These are phyloP conservation scores for Gnomoniopsis smithogilvyi DNA, from an alignment of 2,329 filamentous ascomycete species.

Conservation along the genomic window DNA sequence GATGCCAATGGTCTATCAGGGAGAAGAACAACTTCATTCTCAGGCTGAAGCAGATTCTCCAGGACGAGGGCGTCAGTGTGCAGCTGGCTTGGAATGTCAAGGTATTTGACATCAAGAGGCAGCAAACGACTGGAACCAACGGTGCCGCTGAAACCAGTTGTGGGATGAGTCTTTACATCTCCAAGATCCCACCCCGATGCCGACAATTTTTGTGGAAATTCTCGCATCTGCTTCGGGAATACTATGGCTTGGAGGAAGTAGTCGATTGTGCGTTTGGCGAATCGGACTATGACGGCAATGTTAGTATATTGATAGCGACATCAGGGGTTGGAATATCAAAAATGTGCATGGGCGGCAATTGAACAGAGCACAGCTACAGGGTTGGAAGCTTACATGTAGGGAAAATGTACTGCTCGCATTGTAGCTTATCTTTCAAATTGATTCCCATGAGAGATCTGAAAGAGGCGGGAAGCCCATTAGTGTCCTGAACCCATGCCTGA, in stretches of 20 bases:
- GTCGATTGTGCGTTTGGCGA: slow-evolving; percentile 54
- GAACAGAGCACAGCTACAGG: no score
- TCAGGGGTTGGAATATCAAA: background rate
- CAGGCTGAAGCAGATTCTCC: slow-evolving; percentile 49
- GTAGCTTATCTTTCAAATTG: slow-evolving; percentile 53
- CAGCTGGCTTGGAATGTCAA: slow-evolving; percentile 49
- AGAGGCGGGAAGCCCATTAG: slow-evolving; percentile 27
- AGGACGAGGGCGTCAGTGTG: slow-evolving; percentile 70
- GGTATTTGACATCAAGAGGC: slow-evolving; percentile 52
- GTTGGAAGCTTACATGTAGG: slow-evolving; percentile 25
- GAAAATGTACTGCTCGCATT: slow-evolving; percentile 50
- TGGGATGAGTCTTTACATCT: slow-evolving; percentile 40
- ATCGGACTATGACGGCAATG: slow-evolving; percentile 34
- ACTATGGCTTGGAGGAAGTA: slow-evolving; percentile 59
- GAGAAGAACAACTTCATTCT: slow-evolving; percentile 42
- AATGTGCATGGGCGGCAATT: no score
- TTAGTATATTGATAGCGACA: background rate
- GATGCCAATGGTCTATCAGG: slow-evolving; percentile 1
- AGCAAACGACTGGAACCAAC: slow-evolving; percentile 60
- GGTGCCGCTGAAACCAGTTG: slow-evolving; percentile 68
- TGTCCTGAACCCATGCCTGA: slow-evolving; percentile 40
- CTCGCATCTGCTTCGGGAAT: slow-evolving; percentile 59
- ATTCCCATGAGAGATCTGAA: slow-evolving; percentile 46
- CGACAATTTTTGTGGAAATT: slow-evolving; percentile 62
- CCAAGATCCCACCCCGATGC: slow-evolving; percentile 68